Conservation (phyloP, 2,329 filamentous ascomycete genomes). For the Verticillium dahliae region DNA sequence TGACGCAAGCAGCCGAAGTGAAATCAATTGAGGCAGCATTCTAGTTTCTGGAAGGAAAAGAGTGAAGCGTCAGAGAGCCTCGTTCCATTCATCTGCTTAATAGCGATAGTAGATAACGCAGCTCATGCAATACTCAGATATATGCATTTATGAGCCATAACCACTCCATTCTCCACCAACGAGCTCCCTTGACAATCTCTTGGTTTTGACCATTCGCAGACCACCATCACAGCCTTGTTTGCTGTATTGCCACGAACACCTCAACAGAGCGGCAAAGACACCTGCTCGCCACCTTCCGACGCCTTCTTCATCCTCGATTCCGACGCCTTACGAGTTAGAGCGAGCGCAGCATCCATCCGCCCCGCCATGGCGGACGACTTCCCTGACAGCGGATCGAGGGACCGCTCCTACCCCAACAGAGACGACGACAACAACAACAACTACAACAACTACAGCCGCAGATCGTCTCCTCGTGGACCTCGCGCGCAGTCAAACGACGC, state of each 20-base stretch:
- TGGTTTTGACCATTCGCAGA: background rate
- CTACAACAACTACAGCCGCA: slow-evolving; percentile 9
- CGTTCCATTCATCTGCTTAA: too few species aligned
- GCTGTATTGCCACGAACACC: background rate
- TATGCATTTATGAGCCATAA: too few species aligned
- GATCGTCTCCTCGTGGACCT: slow-evolving; percentile 7
- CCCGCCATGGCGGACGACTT: background rate
- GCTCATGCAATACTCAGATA: too few species aligned
- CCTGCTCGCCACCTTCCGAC: too few species aligned
- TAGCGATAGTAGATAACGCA: too few species aligned
- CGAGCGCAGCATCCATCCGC: background rate
- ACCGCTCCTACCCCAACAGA: background rate
- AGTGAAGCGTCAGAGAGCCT: too few species aligned
- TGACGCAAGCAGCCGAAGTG: too few species aligned
- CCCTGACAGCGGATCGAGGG: background rate
- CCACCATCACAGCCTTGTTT: background rate
- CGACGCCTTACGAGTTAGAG: background rate
- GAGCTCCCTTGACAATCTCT: background rate
- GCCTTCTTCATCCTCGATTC: too few species aligned
- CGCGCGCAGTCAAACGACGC: background rate
- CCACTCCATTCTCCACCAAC: too few species aligned
- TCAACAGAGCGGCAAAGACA: too few species aligned
- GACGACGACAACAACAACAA: background rate
- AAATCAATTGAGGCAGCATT: too few species aligned
- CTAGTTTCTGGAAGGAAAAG: too few species aligned